Conservation (phyloP, 306 rosid genomes). For the Myrica gale region DNA sequence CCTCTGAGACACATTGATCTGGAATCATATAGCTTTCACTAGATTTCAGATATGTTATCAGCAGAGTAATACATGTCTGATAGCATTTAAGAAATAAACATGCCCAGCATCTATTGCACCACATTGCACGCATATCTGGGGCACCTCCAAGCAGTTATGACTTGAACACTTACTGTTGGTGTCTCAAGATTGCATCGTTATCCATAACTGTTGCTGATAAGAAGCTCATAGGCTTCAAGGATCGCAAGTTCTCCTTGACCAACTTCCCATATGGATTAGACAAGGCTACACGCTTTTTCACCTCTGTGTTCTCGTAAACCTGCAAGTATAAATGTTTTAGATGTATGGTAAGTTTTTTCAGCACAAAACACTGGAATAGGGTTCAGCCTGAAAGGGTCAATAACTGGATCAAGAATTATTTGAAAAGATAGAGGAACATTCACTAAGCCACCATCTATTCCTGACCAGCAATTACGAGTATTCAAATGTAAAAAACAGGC, state of each 20-base stretch:
- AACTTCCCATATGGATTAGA: conserved; percentile 88
- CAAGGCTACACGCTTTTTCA: conserved; percentile 85
- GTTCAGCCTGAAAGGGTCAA: not conserved
- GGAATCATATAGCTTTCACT: not conserved
- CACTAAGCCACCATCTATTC: not conserved
- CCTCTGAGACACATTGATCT: not conserved
- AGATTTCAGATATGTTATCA: not conserved
- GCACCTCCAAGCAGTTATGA: conserved; percentile 5
- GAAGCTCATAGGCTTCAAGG: conserved; percentile 72
- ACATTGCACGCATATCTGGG: not conserved
- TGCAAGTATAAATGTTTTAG: conserved; percentile 40
- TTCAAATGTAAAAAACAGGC: not conserved
- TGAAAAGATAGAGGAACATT: too few relatives aligned
- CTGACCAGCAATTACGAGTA: not conserved
- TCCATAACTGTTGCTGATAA: conserved; percentile 74
- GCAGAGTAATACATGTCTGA: not conserved
- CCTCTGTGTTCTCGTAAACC: conserved; percentile 98
- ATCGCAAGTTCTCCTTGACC: conserved; percentile 76
- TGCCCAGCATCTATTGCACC: conserved; percentile 18
- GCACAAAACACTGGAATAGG: not conserved
- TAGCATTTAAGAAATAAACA: conserved; percentile 21
- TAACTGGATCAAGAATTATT: not conserved
- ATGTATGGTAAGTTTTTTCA: conserved; percentile 22
- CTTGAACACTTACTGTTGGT: conserved; percentile 82
- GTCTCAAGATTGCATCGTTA: conserved; percentile 73